phyloP scores from a whole-genome alignment of 768 basidiomycete genomes.

The Russula sp. region DNA sequence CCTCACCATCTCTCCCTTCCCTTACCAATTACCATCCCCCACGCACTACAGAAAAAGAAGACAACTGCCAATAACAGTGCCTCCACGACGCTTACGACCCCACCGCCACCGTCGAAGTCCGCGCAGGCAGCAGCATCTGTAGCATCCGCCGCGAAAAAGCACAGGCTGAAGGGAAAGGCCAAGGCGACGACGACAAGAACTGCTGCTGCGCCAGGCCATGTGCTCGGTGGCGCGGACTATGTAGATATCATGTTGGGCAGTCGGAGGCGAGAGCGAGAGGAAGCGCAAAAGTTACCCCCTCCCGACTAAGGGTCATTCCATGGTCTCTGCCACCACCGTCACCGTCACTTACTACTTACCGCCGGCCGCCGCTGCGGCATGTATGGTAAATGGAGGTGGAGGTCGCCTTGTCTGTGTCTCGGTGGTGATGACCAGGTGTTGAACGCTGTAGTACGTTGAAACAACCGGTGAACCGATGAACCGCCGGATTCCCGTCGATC shows the following conservation, averaged over 20 bases:
- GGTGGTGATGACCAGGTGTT: too few species aligned
- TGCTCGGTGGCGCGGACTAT: conserved; percentile 73
- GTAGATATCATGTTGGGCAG: conserved; percentile 64
- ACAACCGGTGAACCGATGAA: too few species aligned
- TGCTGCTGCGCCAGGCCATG: conserved; percentile 26
- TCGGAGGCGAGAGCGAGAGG: conserved; percentile 56
- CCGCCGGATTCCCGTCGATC: too few species aligned
- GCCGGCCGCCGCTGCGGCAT: too few species aligned
- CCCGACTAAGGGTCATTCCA: too few species aligned
- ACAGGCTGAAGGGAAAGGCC: conserved; percentile 30
- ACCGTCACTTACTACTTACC: too few species aligned
- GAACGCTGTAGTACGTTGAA: too few species aligned
- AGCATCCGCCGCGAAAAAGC: conserved; percentile 36
- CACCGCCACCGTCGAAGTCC: conserved; percentile 12
- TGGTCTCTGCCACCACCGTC: too few species aligned
- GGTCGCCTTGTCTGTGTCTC: too few species aligned
- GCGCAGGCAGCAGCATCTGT: conserved; percentile 20
- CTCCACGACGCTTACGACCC: conserved; percentile 8
- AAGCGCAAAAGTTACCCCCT: conserved; percentile 50
- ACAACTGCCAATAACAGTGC: not conserved
- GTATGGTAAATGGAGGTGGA: too few species aligned
- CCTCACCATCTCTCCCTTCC: too few species aligned
- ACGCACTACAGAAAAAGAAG: conserved; percentile 25
- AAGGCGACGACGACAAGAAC: not conserved
- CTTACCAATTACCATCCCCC: not conserved